Conservation (phyloP, 2,329 filamentous ascomycete genomes). For the Pestalotiopsis sp. region DNA sequence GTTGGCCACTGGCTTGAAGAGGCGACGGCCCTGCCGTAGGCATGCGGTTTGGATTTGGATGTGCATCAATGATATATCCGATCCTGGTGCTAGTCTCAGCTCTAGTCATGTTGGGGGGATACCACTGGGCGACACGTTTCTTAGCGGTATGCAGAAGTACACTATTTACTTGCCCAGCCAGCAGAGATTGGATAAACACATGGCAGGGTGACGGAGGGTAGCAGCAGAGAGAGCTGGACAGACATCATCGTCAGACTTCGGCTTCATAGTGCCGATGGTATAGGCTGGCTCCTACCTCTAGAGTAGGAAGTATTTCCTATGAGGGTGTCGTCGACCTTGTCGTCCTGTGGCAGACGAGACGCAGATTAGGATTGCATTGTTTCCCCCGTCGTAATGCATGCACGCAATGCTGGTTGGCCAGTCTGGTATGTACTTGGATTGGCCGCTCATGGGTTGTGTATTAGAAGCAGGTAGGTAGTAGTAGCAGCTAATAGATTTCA, state of each 20-base stretch:
- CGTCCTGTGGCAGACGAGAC: not conserved
- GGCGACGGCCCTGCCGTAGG: not conserved
- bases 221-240: not conserved
- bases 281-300: not conserved
- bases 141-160: constrained; percentile 5
- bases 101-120: constrained; percentile 11
- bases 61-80: not conserved
- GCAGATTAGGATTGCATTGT: not conserved
- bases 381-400: not conserved
- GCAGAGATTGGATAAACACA: not conserved
- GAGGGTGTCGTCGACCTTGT: not conserved
- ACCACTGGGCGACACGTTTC: not conserved
- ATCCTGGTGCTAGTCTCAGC: not conserved
- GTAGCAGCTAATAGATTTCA: no score
- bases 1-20: not conserved
- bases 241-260: not conserved
- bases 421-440: not conserved
- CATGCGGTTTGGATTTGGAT: not conserved
- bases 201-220: not conserved
- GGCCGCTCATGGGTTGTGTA: not conserved
- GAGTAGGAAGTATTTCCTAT: not conserved
- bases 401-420: not conserved
- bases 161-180: not conserved
- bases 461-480: not conserved
- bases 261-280: not conserved